Evolutionary conservation across 2,329 filamentous ascomycete genomes (phyloP), one percentile per base, ranked within the genome.

Genomic region (Lithohypha guttulata): DNA sequence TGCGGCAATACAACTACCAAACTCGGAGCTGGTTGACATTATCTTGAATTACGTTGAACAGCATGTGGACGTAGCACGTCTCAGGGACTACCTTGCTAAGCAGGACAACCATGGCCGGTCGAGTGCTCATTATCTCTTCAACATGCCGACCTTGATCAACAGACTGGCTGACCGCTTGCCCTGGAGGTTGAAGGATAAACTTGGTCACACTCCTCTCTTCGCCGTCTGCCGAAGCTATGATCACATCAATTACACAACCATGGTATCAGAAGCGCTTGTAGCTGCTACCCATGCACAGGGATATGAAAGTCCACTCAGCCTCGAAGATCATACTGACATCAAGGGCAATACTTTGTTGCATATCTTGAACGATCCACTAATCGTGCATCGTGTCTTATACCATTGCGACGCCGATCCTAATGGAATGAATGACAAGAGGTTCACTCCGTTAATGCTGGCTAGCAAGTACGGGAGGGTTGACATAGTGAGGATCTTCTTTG

Each of bases 381-480:
- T 96, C 33, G 83, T 84, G 2, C 56, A 78, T 39, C 74, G 75
- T 43, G 81, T 96, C 27, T 66, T 98, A 23, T 73, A 82, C 41
- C 74, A 80, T 43, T 93, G 87, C 60, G 91, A 98, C 51, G 81
- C 86, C n/a, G 86, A 98, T 55, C 84, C 89, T 40, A 98, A 98
- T 60, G 87, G 89, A 6, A 82, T 80, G 6, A 98, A 98, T 55
- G 87, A 96, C 52, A 94, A 85, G 63, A 81, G 77, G 33, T 96
- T 98, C 55, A 98, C 93, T 0, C 80, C 91, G 2, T 68, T 98
- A 41, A 98, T 98, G 91, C 82, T 98, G 46, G 89, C 89, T 6
- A 96, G 89, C 71, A 98, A 98, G 59, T 98, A 96, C 55, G 91
- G 91, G 22, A 77, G 91, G 46, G 81, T 93, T 39, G 91, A 96